Evolutionary conservation across 2,329 filamentous ascomycete genomes (phyloP).

Genomic region (Exophiala alcalophila): DNA sequence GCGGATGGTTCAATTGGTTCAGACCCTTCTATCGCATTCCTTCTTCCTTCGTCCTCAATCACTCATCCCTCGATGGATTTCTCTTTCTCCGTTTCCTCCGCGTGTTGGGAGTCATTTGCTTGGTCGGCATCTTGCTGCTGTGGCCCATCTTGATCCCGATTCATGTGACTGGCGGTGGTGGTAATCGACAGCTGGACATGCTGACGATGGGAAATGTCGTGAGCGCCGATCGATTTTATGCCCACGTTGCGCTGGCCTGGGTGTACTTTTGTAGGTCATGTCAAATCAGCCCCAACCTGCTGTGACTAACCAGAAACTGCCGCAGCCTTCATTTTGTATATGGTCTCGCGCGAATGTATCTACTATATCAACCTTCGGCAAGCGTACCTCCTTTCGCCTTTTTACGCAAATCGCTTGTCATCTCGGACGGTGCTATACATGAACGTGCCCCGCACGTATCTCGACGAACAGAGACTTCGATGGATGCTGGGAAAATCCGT

Average conservation of each 20-base stretch:
- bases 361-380: slow-evolving; percentile 90
- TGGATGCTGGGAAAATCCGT: slow-evolving; percentile 81
- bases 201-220: slow-evolving; percentile 76
- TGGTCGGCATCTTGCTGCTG: slow-evolving; percentile 76
- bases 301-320: slow-evolving; percentile 39
- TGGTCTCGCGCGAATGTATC: slow-evolving; percentile 80
- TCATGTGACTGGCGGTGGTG: slow-evolving; percentile 77
- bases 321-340: slow-evolving; percentile 72
- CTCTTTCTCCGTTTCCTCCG: slow-evolving; percentile 86
- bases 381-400: slow-evolving; percentile 81
- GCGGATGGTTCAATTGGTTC: slow-evolving; percentile 39
- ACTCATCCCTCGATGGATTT: slow-evolving; percentile 86
- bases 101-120: slow-evolving; percentile 71
- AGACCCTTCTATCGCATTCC: slow-evolving; percentile 35
- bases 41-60: slow-evolving; percentile 70
- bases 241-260: slow-evolving; percentile 73
- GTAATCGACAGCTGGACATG: slow-evolving; percentile 65
- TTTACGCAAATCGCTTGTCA: slow-evolving; percentile 79
- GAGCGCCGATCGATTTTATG: slow-evolving; percentile 66
- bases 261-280: slow-evolving; percentile 65
- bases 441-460: slow-evolving; percentile 73
- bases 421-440: slow-evolving; percentile 85
- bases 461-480: slow-evolving; percentile 69
- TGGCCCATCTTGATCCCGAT: slow-evolving; percentile 88
- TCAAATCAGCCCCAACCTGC: neutral